A percentile compares a stretch with the other conserved stretches of the same genome.
Conservation (phyloP, 1,284 basidiomycete genomes). For the Rhodotorula glutinis region DNA sequence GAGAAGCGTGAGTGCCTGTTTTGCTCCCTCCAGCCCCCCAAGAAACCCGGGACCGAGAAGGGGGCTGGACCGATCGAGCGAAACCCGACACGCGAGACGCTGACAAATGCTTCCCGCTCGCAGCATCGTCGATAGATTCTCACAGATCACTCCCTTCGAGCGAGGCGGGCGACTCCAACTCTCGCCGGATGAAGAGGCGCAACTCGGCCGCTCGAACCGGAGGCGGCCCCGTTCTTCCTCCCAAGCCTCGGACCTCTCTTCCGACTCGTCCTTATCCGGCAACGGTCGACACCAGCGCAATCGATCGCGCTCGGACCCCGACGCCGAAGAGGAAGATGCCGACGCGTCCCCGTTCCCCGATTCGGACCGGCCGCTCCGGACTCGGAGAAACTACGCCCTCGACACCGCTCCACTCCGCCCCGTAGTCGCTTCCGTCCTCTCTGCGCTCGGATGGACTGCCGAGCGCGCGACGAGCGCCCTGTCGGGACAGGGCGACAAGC, state of each 20-base stretch:
- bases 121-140: not conserved
- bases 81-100: too few relatives aligned
- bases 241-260: conserved; percentile 1
- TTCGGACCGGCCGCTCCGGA: not conserved
- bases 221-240: not conserved
- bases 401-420: not conserved
- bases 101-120: too few relatives aligned
- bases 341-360: not conserved
- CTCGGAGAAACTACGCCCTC: conserved; percentile 7
- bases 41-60: too few relatives aligned
- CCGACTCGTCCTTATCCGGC: not conserved
- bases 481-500: not conserved
- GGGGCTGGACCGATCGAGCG: too few relatives aligned
- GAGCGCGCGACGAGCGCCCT: not conserved
- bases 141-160: not conserved
- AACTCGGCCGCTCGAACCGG: conserved; percentile 5
- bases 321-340: conserved; percentile 4
- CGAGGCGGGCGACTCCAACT: conserved; percentile 1
- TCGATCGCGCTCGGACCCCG: not conserved
- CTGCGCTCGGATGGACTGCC: conserved; percentile 9
- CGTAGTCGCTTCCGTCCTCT: not conserved
- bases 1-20: conserved; percentile 11
- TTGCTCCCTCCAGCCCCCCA: too few relatives aligned
- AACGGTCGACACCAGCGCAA: not conserved
- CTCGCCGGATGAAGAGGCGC: not conserved